Evolutionary conservation across 1,284 basidiomycete species (phyloP).

Genomic region (Crepidotus sp.): DNA sequence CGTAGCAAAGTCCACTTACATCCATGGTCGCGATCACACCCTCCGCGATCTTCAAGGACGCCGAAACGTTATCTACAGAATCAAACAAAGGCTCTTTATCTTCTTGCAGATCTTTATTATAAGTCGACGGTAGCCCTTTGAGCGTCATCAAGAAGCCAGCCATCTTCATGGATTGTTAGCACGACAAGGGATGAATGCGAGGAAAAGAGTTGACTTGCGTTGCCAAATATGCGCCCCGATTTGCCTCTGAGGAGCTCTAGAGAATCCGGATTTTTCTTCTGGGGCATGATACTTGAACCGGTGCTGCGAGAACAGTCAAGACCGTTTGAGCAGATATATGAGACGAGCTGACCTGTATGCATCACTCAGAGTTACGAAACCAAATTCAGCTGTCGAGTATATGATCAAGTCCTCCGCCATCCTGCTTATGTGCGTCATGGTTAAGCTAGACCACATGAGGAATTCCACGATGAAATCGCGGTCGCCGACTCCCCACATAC

Average conservation of each 20-base stretch:
- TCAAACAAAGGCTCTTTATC: slow-evolving; percentile 98
- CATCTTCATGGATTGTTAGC: slow-evolving; percentile 51
- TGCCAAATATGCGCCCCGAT: slow-evolving; percentile 89
- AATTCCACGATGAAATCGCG: slow-evolving; percentile 97
- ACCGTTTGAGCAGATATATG: neutral
- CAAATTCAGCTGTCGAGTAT: slow-evolving; percentile 95
- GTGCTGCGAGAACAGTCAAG: slow-evolving; percentile 47
- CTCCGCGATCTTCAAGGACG: slow-evolving; percentile 87
- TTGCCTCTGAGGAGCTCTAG: slow-evolving; percentile 93
- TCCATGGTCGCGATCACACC: slow-evolving; percentile 89
- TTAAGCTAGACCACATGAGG: slow-evolving; percentile 90
- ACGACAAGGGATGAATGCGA: neutral
- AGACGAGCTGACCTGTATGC: slow-evolving; percentile 71
- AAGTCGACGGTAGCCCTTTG: slow-evolving; percentile 95
- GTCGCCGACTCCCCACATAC: slow-evolving; percentile 91
- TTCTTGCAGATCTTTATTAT: slow-evolving; percentile 99
- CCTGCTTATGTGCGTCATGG: slow-evolving; percentile 89
- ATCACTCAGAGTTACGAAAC: slow-evolving; percentile 89
- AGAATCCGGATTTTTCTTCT: slow-evolving; percentile 99
- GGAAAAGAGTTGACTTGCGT: slow-evolving; percentile 39
- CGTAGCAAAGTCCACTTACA: slow-evolving; percentile 37
- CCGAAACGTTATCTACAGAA: slow-evolving; percentile 83
- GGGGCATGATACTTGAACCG: slow-evolving; percentile 98
- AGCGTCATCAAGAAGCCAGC: slow-evolving; percentile 98
- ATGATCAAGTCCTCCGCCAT: slow-evolving; percentile 96